Conservation (phyloP, 2,329 filamentous ascomycete genomes). For the Ophiocordyceps camponoti-saundersi region DNA sequence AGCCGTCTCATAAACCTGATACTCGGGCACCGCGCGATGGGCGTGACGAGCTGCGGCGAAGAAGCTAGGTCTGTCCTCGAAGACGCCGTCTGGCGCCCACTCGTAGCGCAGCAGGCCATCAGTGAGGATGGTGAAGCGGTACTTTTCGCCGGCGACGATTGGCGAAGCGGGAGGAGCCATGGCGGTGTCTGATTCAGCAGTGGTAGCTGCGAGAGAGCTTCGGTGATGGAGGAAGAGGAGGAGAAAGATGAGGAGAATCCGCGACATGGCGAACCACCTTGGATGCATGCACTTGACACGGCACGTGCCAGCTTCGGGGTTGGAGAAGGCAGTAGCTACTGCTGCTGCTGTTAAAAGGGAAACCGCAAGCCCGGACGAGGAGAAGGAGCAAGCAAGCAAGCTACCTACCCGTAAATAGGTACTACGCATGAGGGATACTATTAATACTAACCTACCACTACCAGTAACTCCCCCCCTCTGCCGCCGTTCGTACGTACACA, state of each 20-base stretch:
- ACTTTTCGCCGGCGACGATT: constrained; percentile 16
- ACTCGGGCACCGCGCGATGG: constrained; percentile 22
- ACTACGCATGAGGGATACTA: not conserved
- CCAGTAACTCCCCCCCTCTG: not conserved
- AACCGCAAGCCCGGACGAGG: too few relatives aligned
- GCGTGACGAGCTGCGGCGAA: constrained; percentile 37
- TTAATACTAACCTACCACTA: not conserved
- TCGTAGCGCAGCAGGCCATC: constrained; percentile 42
- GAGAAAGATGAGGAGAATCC: not conserved
- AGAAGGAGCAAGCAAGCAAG: too few relatives aligned
- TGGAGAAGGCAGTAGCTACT: too few relatives aligned
- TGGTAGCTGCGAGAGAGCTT: not conserved
- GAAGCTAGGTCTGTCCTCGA: constrained; percentile 45
- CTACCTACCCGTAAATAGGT: not conserved
- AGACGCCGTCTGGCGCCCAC: constrained; percentile 40
- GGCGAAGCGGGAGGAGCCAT: not conserved
- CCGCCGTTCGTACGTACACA: too few relatives aligned
- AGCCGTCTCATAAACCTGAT: constrained; percentile 26
- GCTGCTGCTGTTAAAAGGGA: too few relatives aligned
- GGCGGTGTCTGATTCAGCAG: not conserved
- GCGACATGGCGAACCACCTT: not conserved
- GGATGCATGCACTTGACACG: not conserved
- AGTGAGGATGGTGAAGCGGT: constrained; percentile 42
- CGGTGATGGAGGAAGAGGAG: not conserved
- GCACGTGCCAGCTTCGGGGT: too few relatives aligned